These are phyloP conservation scores for Hortaea sp. DNA, from an alignment of 2,329 filamentous ascomycete genomes.

Conservation along the genomic window DNA sequence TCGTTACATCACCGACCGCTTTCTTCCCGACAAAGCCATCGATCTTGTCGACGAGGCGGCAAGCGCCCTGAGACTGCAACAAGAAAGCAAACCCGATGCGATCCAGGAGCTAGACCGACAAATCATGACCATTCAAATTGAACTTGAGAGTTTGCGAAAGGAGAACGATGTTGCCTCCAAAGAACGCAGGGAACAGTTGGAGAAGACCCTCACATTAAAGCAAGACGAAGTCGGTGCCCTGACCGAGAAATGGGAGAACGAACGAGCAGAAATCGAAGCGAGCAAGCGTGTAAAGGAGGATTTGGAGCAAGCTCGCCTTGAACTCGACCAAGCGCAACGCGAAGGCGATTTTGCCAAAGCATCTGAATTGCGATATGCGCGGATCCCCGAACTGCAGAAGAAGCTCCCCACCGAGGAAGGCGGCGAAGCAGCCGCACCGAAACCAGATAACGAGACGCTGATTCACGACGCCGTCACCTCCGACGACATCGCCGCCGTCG, in stretches of 20 bases:
- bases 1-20: constrained; percentile 92
- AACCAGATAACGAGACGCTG: constrained; percentile 43
- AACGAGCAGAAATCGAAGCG: constrained; percentile 71
- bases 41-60: constrained; percentile 94
- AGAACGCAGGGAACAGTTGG: constrained; percentile 77
- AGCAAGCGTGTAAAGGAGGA: constrained; percentile 82
- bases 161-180: constrained; percentile 84
- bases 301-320: constrained; percentile 74
- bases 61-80: constrained; percentile 78
- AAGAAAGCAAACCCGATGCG: constrained; percentile 92
- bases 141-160: constrained; percentile 86
- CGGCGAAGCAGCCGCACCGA: constrained; percentile 30
- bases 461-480: constrained; percentile 92
- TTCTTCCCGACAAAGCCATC: constrained; percentile 93
- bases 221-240: constrained; percentile 67
- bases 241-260: constrained; percentile 80
- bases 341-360: constrained; percentile 82
- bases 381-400: constrained; percentile 70
- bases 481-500: constrained; percentile 88
- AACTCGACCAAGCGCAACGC: constrained; percentile 78
- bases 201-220: constrained; percentile 63
- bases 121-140: constrained; percentile 96
- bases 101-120: constrained; percentile 88
- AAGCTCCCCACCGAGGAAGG: constrained; percentile 67
- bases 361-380: constrained; percentile 81